Conservation (phyloP, 2,329 filamentous ascomycete genomes). For the Diplocarpon mali region DNA sequence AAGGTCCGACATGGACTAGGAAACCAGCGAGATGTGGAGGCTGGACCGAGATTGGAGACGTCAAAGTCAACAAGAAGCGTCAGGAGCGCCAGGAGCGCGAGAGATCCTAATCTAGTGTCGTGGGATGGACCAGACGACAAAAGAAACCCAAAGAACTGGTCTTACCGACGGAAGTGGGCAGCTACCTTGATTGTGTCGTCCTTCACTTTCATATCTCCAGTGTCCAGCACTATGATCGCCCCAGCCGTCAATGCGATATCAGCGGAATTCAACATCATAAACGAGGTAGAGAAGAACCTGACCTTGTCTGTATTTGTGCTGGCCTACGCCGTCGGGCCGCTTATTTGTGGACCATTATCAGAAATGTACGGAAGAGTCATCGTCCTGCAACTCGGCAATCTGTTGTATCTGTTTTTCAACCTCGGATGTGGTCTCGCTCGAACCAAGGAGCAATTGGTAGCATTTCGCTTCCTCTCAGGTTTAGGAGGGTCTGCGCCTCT, state of each 20-base stretch:
- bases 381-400: slow-evolving; percentile 34
- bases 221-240: slow-evolving; percentile 43
- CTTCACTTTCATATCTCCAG: slow-evolving; percentile 40
- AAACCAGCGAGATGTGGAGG: slow-evolving; percentile 19
- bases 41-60: slow-evolving; percentile 13
- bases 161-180: slow-evolving; percentile 32
- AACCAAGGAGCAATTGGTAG: slow-evolving; percentile 34
- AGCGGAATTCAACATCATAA: slow-evolving; percentile 40
- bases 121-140: slow-evolving; percentile 22
- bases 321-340: slow-evolving; percentile 35
- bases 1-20: slow-evolving; percentile 19
- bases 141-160: slow-evolving; percentile 24
- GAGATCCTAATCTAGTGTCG: slow-evolving; percentile 21
- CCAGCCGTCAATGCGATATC: slow-evolving; percentile 40
- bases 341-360: slow-evolving; percentile 50
- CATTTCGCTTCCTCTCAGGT: slow-evolving; percentile 36
- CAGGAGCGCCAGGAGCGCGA: slow-evolving; percentile 13
- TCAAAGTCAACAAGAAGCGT: slow-evolving; percentile 14
- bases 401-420: slow-evolving; percentile 44
- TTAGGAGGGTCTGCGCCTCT: slow-evolving; percentile 37
- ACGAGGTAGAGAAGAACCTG: slow-evolving; percentile 35
- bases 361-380: slow-evolving; percentile 37
- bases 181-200: slow-evolving; percentile 38
- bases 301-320: slow-evolving; percentile 36
- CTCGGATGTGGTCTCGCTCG: slow-evolving; percentile 37